Base-by-base conservation (phyloP, 805 yeast genomes). In the Lachancea kluyveri region DNA sequence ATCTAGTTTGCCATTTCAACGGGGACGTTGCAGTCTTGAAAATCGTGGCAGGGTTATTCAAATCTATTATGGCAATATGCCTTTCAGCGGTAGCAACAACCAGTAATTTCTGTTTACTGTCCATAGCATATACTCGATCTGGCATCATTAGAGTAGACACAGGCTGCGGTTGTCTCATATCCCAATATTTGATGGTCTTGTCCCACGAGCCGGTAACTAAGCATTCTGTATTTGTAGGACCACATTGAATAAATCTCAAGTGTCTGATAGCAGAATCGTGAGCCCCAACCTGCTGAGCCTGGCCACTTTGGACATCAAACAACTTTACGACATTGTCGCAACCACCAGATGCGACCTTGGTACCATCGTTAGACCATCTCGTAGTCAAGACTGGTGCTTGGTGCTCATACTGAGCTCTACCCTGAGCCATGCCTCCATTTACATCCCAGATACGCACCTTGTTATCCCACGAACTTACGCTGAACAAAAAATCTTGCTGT, bases 171-270 rank as follows among this genome's bases (percentile, higher is more conserved):
- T 78, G 77, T 52, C 96, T 77, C 62, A 83, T 68, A 60, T 92
- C 97, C 98, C 98, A 90, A 60, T 92, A 92, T 54, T 75, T 78
- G 41, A 92, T 62, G 1, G 96, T 86, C 61, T 86, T 87, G 60
- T 92, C 98, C 96, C 96, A 92, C 5, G 96, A 85, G 6, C 95
- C 96, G 26, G 88, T 75, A 3, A 87, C 96, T 17, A 90, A 75
- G 42, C 84, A 84, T 17, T 64, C 67, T 1, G 86, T 73, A 46
- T 82, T 83, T 6, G 78, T 66, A n/a, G 88, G 86, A 0, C 94
- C 95, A 52, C 88, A 80, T 40, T 79, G 79, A 8, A 85, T 95
- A 40, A 72, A 77, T 34, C 94, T 66, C 14, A 90, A 82, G 9
- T 72, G 56, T 35, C 70, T 73, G 3, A 92, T 94, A 0, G 95